phyloP scores from a whole-genome alignment of 2,329 filamentous ascomycete genomes.

The Incumbomyces lentus region DNA sequence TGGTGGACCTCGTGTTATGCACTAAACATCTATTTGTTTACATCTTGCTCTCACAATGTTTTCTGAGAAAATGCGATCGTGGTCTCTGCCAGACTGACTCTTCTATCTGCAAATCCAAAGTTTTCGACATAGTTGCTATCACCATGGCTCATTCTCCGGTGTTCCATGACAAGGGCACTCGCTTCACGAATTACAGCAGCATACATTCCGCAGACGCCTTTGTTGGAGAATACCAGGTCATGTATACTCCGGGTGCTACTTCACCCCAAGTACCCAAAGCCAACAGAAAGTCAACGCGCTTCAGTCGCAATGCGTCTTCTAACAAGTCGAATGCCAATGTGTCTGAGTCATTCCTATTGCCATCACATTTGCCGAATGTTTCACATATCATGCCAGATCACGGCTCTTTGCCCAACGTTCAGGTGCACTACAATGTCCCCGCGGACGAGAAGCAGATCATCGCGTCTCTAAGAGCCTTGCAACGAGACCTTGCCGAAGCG shows the following conservation, averaged over 20 bases:
- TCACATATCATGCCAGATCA: conserved; percentile 20
- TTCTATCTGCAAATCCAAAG: no score
- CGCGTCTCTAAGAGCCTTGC: conserved; percentile 19
- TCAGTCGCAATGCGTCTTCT: conserved; percentile 14
- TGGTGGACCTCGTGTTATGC: no score
- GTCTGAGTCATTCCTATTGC: conserved; percentile 19
- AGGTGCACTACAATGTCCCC: conserved; percentile 18
- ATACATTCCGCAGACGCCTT: conserved; percentile 21
- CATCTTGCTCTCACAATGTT: no score
- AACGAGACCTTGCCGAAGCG: conserved; percentile 20
- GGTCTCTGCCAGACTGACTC: no score
- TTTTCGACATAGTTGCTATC: neutral
- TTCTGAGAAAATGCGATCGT: no score
- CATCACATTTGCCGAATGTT: conserved; percentile 20
- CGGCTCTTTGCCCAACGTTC: conserved; percentile 17
- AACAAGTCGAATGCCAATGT: conserved; percentile 14
- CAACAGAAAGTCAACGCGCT: conserved; percentile 18
- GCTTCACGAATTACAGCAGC: conserved; percentile 20
- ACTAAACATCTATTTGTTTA: no score
- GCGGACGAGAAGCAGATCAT: conserved; percentile 23
- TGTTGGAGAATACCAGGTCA: conserved; percentile 21
- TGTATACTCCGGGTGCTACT: conserved; percentile 21
- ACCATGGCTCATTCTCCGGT: conserved; percentile 7
- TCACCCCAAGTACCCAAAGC: conserved; percentile 15
- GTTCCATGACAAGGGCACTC: conserved; percentile 18